Conservation (phyloP, 73 alveolate species). For the Tetrahymena borealis region DNA sequence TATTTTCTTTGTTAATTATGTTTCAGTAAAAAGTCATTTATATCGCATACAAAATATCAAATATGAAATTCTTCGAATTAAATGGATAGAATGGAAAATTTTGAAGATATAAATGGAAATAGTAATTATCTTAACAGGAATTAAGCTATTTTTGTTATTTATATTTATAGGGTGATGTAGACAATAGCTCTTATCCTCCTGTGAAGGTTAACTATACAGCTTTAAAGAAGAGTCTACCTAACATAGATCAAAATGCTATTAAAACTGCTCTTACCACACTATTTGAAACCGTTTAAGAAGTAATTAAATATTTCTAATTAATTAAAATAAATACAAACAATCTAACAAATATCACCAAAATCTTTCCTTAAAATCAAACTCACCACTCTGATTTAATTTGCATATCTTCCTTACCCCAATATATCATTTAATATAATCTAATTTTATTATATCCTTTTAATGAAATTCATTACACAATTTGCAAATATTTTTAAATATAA, state of each 20-base stretch:
- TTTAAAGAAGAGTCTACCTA: not conserved
- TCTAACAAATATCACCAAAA: not conserved
- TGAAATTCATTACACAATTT: no score
- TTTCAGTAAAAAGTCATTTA: not conserved
- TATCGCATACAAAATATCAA: no score
- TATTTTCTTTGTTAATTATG: not conserved
- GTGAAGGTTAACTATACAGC: not conserved
- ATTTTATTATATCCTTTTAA: no score
- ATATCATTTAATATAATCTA: no score
- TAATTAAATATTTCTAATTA: not conserved
- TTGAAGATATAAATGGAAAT: no score
- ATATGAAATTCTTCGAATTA: not conserved
- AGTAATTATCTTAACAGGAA: not conserved
- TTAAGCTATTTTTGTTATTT: not conserved
- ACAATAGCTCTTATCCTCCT: not conserved
- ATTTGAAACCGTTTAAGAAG: not conserved
- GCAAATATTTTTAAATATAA: no score
- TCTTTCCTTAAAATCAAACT: not conserved
- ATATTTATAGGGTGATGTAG: not conserved
- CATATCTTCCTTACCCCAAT: no score
- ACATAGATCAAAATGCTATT: not conserved
- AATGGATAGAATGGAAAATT: no score
- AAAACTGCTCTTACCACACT: slow-evolving; percentile 1
- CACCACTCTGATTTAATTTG: no score
- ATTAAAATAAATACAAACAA: not conserved